A percentile compares a stretch with the other conserved stretches of the same genome.
Conservation (phyloP, 169 alveolate species). For the Toxoplasma gondii region DNA sequence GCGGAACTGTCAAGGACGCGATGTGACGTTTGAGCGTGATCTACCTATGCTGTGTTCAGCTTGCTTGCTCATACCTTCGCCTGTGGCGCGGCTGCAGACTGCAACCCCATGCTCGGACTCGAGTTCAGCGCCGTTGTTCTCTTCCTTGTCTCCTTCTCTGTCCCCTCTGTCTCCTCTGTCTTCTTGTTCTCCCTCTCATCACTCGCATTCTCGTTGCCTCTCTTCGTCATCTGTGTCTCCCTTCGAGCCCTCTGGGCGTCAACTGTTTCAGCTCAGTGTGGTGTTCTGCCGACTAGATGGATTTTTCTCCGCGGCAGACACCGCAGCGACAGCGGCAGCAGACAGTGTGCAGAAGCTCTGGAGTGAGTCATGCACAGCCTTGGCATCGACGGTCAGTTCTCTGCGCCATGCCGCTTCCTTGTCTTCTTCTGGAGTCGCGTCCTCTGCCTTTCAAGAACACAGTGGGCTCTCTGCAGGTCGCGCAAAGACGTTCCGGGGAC, state of each 20-base stretch:
- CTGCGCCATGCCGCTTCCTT: neutral
- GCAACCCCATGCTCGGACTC: neutral
- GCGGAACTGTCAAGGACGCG: neutral
- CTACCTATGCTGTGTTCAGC: neutral
- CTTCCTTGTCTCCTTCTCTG: neutral
- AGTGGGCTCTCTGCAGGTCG: neutral
- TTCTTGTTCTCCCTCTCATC: neutral
- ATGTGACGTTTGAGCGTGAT: no score
- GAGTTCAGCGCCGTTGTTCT: neutral
- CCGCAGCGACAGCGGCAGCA: neutral
- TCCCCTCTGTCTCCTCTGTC: neutral
- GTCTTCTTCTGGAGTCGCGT: no score
- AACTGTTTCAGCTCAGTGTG: neutral
- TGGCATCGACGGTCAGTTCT: neutral
- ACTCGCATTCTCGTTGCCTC: neutral
- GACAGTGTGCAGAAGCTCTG: neutral
- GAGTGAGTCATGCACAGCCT: neutral
- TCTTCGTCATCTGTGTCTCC: neutral
- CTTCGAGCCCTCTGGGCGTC: neutral
- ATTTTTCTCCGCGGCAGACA: neutral
- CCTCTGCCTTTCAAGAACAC: no score
- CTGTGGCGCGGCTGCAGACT: neutral
- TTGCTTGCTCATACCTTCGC: neutral
- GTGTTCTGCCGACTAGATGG: neutral
- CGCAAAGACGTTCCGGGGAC: neutral